Percentiles rank a stretch among this genome's conserved stretches.
Evolutionary conservation across 805 yeast species (phyloP).

Genomic region (Metschnikowia borealis): DNA sequence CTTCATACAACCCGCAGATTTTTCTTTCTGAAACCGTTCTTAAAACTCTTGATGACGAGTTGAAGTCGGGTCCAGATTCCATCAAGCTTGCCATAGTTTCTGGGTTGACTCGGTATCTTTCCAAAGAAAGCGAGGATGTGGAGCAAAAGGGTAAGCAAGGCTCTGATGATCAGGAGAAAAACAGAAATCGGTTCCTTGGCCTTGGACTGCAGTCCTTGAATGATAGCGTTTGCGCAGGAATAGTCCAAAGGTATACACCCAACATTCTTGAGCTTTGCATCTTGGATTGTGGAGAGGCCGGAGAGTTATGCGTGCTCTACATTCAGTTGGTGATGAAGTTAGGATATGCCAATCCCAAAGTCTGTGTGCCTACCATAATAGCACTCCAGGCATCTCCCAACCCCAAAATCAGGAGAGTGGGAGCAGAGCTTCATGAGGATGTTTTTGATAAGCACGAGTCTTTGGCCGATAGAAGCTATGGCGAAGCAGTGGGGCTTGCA

Average conservation of each 20-base stretch:
- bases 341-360: slow-evolving; percentile 74
- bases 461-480: slow-evolving; percentile 60
- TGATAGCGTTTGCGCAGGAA: slow-evolving; percentile 63
- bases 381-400: slow-evolving; percentile 60
- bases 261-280: slow-evolving; percentile 49
- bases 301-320: slow-evolving; percentile 51
- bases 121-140: slow-evolving; percentile 53
- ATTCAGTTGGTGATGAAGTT: slow-evolving; percentile 52
- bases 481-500: slow-evolving; percentile 59
- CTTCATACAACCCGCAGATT: slow-evolving; percentile 61
- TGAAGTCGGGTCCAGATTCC: slow-evolving; percentile 33
- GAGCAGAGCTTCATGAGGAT: slow-evolving; percentile 49
- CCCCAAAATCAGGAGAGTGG: slow-evolving; percentile 41
- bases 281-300: slow-evolving; percentile 40
- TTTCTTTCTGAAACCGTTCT: slow-evolving; percentile 57
- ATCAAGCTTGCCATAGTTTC: slow-evolving; percentile 51
- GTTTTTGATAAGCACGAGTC: slow-evolving; percentile 67
- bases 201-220: slow-evolving; percentile 41
- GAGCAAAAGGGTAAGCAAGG: slow-evolving; percentile 23
- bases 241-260: slow-evolving; percentile 60
- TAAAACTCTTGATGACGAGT: slow-evolving; percentile 47
- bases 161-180: slow-evolving; percentile 35
- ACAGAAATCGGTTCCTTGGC: slow-evolving; percentile 48
- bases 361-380: slow-evolving; percentile 63
- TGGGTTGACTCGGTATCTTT: slow-evolving; percentile 56